Percentiles rank a stretch among this genome's conserved stretches.
These are phyloP conservation scores for Ulota crispa DNA, from an alignment of 225 moss, liverwort and hornwort genomes.

Conservation along the genomic window DNA sequence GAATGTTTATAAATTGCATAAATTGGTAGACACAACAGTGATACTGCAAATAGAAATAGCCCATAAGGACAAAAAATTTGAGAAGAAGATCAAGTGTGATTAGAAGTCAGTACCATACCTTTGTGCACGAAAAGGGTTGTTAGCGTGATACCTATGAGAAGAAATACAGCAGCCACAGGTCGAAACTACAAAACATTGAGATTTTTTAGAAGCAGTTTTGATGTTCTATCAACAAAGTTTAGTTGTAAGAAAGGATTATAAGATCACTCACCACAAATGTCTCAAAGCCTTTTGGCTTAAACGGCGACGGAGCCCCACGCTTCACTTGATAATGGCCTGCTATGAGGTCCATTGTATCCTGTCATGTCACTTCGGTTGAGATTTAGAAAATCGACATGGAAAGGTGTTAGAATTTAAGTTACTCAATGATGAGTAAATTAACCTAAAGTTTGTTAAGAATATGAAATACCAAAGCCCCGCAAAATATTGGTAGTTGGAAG, in stretches of 20 bases:
- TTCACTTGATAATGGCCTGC: conserved; percentile 72
- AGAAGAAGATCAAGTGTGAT: background rate
- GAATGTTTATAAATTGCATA: background rate
- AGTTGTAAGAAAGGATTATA: background rate
- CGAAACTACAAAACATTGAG: conserved; percentile 54
- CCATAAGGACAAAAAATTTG: background rate
- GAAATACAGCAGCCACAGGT: conserved; percentile 63
- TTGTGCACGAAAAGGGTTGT: conserved; percentile 71
- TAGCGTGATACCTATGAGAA: conserved; percentile 61
- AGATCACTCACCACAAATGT: conserved; percentile 39
- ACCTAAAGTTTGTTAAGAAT: too few relatives aligned
- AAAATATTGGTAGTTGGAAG: too few relatives aligned
- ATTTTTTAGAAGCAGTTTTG: background rate
- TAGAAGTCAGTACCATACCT: conserved; percentile 39
- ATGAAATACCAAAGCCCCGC: too few relatives aligned
- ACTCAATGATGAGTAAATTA: too few relatives aligned
- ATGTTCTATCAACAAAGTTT: background rate
- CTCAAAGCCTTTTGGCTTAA: conserved; percentile 66
- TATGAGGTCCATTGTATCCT: conserved; percentile 86
- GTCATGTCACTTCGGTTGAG: background rate
- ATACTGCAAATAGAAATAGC: background rate
- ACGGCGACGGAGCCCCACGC: conserved; percentile 65
- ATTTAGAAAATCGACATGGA: background rate
- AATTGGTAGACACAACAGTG: too few relatives aligned
- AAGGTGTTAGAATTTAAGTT: too few relatives aligned